phyloP scores from a whole-genome alignment of 2,329 filamentous ascomycete species.

The Xylariaceae sp. region DNA sequence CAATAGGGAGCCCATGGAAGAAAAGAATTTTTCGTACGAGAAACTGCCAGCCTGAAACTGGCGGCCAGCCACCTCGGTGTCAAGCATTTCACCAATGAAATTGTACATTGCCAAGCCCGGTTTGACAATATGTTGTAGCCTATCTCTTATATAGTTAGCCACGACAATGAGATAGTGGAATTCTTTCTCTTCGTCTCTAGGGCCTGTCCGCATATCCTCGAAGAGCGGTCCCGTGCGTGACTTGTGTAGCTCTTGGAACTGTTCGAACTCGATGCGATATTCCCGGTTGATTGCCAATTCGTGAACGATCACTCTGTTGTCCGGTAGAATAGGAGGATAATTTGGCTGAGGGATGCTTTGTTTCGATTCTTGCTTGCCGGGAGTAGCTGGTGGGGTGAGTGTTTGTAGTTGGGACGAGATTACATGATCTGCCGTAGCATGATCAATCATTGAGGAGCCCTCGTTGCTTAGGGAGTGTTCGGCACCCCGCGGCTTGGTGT shows the following conservation, averaged over 20 bases:
- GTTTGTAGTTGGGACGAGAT: constrained; percentile 44
- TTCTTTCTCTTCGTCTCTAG: constrained; percentile 61
- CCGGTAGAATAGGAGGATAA: constrained; percentile 57
- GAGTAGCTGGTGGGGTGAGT: constrained; percentile 51
- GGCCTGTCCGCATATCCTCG: constrained; percentile 57
- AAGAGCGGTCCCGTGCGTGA: constrained; percentile 48
- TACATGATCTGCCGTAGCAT: constrained; percentile 39
- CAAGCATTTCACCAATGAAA: constrained; percentile 70
- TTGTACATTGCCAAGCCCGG: constrained; percentile 69
- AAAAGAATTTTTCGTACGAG: constrained; percentile 77
- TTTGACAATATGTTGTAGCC: constrained; percentile 67
- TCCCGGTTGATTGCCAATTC: constrained; percentile 77
- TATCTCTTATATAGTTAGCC: constrained; percentile 65
- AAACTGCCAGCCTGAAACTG: constrained; percentile 70
- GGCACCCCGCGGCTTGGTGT: constrained; percentile 66
- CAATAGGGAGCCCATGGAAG: constrained; percentile 68
- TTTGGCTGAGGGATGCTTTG: constrained; percentile 37
- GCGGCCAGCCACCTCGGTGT: constrained; percentile 64
- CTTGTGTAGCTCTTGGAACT: constrained; percentile 55
- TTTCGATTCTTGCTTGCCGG: constrained; percentile 39
- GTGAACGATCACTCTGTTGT: constrained; percentile 72
- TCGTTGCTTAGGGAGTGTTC: constrained; percentile 40
- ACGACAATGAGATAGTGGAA: constrained; percentile 67
- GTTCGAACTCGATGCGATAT: constrained; percentile 63
- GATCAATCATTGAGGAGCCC: constrained; percentile 37